Conservation (phyloP, 371 early-diverging fungal genomes). For the Umbelopsis sp. region DNA sequence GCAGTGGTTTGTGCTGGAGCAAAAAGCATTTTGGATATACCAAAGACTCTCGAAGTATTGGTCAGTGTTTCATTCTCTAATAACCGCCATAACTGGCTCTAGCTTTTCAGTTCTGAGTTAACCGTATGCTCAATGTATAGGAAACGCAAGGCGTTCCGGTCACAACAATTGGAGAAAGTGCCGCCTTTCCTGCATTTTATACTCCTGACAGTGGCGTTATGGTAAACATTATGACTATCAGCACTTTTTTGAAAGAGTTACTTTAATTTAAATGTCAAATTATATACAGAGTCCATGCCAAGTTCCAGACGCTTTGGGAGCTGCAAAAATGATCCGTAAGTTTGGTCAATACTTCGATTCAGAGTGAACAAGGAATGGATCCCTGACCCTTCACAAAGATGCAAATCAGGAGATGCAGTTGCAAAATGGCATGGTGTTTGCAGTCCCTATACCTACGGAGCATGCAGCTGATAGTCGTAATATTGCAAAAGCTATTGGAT, state of each 20-base stretch:
- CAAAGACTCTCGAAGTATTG: conserved; percentile 85
- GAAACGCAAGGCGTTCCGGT: conserved; percentile 96
- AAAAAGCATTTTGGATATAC: conserved; percentile 92
- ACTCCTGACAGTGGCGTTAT: conserved; percentile 74
- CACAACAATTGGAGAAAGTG: conserved; percentile 65
- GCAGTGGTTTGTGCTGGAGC: conserved; percentile 95
- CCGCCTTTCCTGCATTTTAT: conserved; percentile 91
- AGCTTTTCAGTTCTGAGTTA: background rate
- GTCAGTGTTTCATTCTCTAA: conserved; percentile 26
- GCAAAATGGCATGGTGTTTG: conserved; percentile 83
- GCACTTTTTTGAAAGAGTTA: background rate
- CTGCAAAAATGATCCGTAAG: conserved; percentile 70
- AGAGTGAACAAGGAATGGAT: no score
- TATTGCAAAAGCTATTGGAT: conserved; percentile 72
- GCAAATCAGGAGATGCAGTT: conserved; percentile 71
- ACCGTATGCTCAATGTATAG: conserved; percentile 20
- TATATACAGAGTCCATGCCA: conserved; percentile 61
- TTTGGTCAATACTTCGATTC: background rate
- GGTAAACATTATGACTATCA: conserved; percentile 29
- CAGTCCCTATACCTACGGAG: conserved; percentile 85
- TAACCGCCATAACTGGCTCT: no score
- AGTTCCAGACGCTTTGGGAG: conserved; percentile 59
- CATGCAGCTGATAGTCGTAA: conserved; percentile 62
- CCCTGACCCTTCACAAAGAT: conserved; percentile 32
- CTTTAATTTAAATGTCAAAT: background rate